phyloP scores from a whole-genome alignment of 306 rosid species.

The Ochetophila trinervis region DNA sequence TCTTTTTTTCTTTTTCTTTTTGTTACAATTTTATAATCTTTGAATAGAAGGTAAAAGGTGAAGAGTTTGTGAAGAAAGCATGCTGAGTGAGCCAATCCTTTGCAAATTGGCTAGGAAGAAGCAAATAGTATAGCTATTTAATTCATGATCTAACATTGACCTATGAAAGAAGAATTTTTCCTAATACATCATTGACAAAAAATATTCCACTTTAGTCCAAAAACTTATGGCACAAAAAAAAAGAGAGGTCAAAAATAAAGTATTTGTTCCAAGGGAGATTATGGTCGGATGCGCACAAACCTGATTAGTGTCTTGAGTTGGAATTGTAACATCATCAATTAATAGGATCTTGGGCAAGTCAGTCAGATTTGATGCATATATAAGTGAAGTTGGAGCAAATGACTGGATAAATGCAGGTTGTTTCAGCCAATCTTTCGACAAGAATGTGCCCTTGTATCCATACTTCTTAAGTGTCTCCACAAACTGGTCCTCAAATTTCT shows the following conservation, averaged over 20 bases:
- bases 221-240: background rate
- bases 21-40: no score
- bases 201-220: slow-evolving; percentile 2
- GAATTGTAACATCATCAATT: slow-evolving; percentile 54
- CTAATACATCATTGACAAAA: background rate
- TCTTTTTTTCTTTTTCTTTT: no score
- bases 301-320: slow-evolving; percentile 92
- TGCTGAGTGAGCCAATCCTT: no score
- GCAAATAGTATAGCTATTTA: no score
- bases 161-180: background rate
- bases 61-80: no score
- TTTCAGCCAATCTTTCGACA: slow-evolving; percentile 79
- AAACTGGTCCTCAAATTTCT: slow-evolving; percentile 79
- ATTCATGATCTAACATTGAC: no score
- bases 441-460: slow-evolving; percentile 80
- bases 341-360: slow-evolving; percentile 72
- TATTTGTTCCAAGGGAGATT: slow-evolving; percentile 7
- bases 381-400: slow-evolving; percentile 87
- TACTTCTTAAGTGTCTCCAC: slow-evolving; percentile 76
- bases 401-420: slow-evolving; percentile 87
- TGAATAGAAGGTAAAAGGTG: no score
- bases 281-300: slow-evolving; percentile 29
- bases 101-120: no score
- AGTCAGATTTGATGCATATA: slow-evolving; percentile 61
- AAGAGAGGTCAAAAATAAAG: background rate